Conservation (phyloP, 2,329 filamentous ascomycete species). For the Cladosporium sp. region DNA sequence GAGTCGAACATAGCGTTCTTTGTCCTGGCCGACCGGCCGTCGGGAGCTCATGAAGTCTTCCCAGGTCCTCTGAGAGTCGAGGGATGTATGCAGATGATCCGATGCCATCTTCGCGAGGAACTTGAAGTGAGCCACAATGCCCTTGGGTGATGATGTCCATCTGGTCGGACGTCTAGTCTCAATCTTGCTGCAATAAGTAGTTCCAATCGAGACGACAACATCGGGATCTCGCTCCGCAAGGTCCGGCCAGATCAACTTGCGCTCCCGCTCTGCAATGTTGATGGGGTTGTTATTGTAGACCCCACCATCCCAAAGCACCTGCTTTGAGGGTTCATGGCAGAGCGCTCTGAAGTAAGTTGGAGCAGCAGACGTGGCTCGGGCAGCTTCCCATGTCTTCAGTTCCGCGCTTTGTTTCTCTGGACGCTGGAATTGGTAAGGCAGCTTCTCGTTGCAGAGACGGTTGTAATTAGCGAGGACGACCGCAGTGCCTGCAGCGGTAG, state of each 20-base stretch:
- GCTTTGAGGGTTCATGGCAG: slow-evolving; percentile 42
- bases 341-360: slow-evolving; percentile 49
- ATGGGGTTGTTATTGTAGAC: slow-evolving; percentile 44
- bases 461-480: slow-evolving; percentile 44
- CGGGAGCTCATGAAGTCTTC: background rate
- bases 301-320: slow-evolving; percentile 46
- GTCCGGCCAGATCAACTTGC: slow-evolving; percentile 34
- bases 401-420: slow-evolving; percentile 31
- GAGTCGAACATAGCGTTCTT: slow-evolving; percentile 12
- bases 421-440: slow-evolving; percentile 33
- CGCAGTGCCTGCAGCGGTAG: slow-evolving; percentile 34
- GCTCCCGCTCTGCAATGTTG: slow-evolving; percentile 44
- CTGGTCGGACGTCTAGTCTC: background rate
- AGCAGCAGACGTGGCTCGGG: slow-evolving; percentile 45
- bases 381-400: slow-evolving; percentile 46
- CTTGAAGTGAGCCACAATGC: slow-evolving; percentile 4
- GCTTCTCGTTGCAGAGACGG: slow-evolving; percentile 21
- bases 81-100: slow-evolving; percentile 5
- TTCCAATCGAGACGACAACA: slow-evolving; percentile 27
- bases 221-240: slow-evolving; percentile 31
- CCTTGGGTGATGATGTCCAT: background rate
- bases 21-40: background rate
- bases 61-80: slow-evolving; percentile 2
- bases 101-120: slow-evolving; percentile 7
- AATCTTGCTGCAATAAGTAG: slow-evolving; percentile 11